phyloP scores from a whole-genome alignment of 2,329 filamentous ascomycete genomes.

The Neurospora sp. region DNA sequence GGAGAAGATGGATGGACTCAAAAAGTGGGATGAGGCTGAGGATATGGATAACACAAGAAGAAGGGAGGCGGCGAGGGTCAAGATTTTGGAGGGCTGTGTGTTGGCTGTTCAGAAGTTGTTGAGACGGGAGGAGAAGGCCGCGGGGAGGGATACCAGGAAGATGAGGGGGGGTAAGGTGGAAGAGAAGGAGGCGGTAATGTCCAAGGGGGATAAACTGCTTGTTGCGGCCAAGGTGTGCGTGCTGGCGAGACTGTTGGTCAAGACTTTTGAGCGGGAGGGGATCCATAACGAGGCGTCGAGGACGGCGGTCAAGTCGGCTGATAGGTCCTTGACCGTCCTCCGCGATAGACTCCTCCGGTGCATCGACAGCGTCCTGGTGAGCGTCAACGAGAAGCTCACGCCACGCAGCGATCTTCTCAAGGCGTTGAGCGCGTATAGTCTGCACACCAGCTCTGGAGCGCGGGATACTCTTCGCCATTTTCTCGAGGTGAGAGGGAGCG shows the following conservation, averaged over 20 bases:
- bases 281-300: conserved; percentile 48
- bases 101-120: conserved; percentile 40
- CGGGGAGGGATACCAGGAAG: conserved; percentile 13
- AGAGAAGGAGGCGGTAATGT: not conserved
- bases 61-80: conserved; percentile 30
- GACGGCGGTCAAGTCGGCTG: conserved; percentile 19
- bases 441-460: conserved; percentile 70
- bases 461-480: conserved; percentile 73
- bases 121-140: conserved; percentile 24
- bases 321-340: conserved; percentile 47
- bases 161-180: conserved; percentile 18
- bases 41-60: not conserved
- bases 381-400: conserved; percentile 40
- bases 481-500: conserved; percentile 59
- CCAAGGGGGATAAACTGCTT: conserved; percentile 38
- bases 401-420: conserved; percentile 48
- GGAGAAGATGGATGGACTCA: conserved; percentile 50
- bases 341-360: conserved; percentile 54
- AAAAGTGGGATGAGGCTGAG: conserved; percentile 25
- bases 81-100: conserved; percentile 41
- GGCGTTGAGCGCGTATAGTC: conserved; percentile 69
- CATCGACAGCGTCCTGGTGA: conserved; percentile 59
- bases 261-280: conserved; percentile 48
- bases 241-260: conserved; percentile 63
- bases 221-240: conserved; percentile 63